These are phyloP conservation scores for Boletus hoseneyae DNA, from an alignment of 1,284 basidiomycete genomes.

Conservation along the genomic window DNA sequence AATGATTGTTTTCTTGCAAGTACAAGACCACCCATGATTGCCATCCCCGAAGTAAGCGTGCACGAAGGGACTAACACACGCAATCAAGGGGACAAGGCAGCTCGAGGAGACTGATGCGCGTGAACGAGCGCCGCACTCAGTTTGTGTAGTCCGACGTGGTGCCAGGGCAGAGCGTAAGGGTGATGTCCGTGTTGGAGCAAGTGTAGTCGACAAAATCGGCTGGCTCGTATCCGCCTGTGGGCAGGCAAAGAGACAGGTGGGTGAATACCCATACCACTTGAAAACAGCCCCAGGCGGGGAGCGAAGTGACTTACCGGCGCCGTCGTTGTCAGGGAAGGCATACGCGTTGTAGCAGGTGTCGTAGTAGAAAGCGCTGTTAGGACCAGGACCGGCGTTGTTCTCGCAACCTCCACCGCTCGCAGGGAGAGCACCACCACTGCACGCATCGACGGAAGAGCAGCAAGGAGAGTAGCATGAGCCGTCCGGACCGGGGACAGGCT, in stretches of 20 bases:
- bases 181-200: constrained; percentile 31
- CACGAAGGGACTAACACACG: neutral
- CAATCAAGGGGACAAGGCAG: neutral
- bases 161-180: constrained; percentile 33
- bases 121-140: neutral
- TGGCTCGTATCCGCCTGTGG: neutral
- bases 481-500: constrained; percentile 26
- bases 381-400: constrained; percentile 23
- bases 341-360: constrained; percentile 25
- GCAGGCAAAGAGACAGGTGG: neutral
- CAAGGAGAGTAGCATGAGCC: constrained; percentile 27
- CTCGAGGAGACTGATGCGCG: neutral
- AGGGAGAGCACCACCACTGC: constrained; percentile 24
- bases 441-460: constrained; percentile 22
- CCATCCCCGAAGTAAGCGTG: neutral
- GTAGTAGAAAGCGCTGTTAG: constrained; percentile 24
- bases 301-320: constrained; percentile 6
- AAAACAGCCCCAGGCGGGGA: neutral
- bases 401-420: constrained; percentile 23
- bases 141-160: constrained; percentile 20
- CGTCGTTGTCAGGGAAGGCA: constrained; percentile 26
- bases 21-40: too few relatives aligned
- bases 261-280: neutral
- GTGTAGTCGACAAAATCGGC: constrained; percentile 18
- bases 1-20: too few relatives aligned